phyloP scores from a whole-genome alignment of 2,329 filamentous ascomycete genomes.

The Aspergillus tubingensis region DNA sequence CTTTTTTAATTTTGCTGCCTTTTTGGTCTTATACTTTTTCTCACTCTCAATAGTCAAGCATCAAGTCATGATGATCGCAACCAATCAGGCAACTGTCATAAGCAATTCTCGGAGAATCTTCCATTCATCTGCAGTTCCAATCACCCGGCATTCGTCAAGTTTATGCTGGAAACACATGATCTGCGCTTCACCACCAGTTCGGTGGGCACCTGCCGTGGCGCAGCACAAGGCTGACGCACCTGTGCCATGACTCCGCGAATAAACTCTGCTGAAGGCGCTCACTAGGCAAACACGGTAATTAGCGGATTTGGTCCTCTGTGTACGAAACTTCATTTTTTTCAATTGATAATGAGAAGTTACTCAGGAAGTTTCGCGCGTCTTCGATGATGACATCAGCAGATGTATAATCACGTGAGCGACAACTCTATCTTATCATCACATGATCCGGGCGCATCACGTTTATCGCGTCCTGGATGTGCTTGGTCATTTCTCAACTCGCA shows the following conservation, averaged over 20 bases:
- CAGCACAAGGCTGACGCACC: not conserved
- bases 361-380: not conserved
- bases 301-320: no score
- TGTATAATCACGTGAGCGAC: not conserved
- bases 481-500: not conserved
- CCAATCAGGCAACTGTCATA: no score
- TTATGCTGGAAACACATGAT: not conserved
- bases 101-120: not conserved
- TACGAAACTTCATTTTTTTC: no score
- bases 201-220: not conserved
- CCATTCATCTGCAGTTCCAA: not conserved
- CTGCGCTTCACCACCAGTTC: not conserved
- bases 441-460: not conserved
- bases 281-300: no score
- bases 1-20: not conserved
- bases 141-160: not conserved
- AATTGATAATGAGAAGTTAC: not conserved
- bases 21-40: not conserved
- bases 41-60: not conserved
- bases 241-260: not conserved
- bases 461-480: not conserved
- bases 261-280: not conserved
- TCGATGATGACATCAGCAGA: not conserved
- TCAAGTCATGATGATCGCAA: not conserved
- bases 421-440: slow-evolving; percentile 3